Evolutionary conservation across 306 rosid species (phyloP).

Genomic region (Cicer arietinum): DNA sequence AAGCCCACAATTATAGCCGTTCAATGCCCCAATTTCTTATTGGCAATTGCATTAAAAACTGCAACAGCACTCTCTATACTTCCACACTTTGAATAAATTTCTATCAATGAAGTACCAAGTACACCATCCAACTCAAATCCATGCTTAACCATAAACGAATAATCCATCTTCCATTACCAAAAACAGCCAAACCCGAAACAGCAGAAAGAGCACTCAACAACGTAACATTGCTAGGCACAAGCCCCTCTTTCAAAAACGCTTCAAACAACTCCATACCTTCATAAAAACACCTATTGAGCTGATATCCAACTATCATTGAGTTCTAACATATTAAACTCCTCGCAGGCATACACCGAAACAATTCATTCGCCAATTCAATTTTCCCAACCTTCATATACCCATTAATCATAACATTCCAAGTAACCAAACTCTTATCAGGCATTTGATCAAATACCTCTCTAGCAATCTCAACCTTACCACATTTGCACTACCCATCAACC

Average conservation of each 20-base stretch:
- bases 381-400: slow-evolving; percentile 62
- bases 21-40: slow-evolving; percentile 70
- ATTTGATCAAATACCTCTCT: slow-evolving; percentile 59
- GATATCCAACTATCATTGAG: slow-evolving; percentile 61
- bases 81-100: slow-evolving; percentile 69
- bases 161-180: slow-evolving; percentile 60
- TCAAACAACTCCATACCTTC: slow-evolving; percentile 55
- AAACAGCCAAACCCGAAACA: slow-evolving; percentile 52
- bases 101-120: slow-evolving; percentile 59
- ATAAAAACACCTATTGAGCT: slow-evolving; percentile 51
- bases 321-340: slow-evolving; percentile 61
- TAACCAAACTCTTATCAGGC: slow-evolving; percentile 55
- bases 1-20: slow-evolving; percentile 61
- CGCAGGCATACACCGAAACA: slow-evolving; percentile 55
- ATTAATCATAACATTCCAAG: slow-evolving; percentile 70
- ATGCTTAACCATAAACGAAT: slow-evolving; percentile 56
- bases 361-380: slow-evolving; percentile 43
- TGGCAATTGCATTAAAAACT: slow-evolving; percentile 45
- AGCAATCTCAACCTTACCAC: slow-evolving; percentile 56
- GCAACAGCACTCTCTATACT: slow-evolving; percentile 56
- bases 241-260: slow-evolving; percentile 50
- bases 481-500: slow-evolving; percentile 61
- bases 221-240: slow-evolving; percentile 57
- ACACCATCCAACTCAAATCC: slow-evolving; percentile 60
- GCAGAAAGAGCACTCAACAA: slow-evolving; percentile 57